Percentiles rank a stretch among this genome's conserved stretches.
phyloP scores from a whole-genome alignment of 208 protist genomes.

The Vickermania ingenoplastis region DNA sequence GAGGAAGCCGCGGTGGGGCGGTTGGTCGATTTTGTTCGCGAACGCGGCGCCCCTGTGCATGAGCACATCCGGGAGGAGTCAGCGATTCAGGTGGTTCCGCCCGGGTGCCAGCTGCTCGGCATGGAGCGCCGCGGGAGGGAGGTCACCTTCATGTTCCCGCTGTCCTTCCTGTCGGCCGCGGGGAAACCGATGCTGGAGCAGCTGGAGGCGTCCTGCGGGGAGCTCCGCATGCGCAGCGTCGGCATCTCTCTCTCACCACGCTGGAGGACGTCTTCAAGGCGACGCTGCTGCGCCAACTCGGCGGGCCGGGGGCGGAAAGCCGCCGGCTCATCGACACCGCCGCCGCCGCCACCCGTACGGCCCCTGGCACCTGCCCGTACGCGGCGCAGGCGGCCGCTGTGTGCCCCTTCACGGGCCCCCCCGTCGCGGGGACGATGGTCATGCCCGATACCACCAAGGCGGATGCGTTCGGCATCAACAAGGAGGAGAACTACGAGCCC shows the following conservation, averaged over 20 bases:
- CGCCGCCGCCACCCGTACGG: no score
- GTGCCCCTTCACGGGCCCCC: background rate
- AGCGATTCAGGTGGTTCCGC: constrained; percentile 14
- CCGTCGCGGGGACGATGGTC: no score
- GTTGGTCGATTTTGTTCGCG: constrained; percentile 43
- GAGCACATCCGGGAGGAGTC: constrained; percentile 4
- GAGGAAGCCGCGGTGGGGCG: constrained; percentile 28
- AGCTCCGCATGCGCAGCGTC: constrained; percentile 41
- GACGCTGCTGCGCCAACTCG: no score
- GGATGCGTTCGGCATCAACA: no score
- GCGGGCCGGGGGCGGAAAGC: no score
- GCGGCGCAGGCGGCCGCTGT: background rate
- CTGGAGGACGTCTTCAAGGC: constrained; percentile 79
- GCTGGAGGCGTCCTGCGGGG: constrained; percentile 24
- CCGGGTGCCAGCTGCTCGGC: constrained; percentile 28
- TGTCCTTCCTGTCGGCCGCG: constrained; percentile 28
- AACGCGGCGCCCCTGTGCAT: constrained; percentile 25
- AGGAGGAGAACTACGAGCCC: constrained; percentile 14
- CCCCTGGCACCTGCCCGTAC: no score
- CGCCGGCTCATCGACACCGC: constrained; percentile 9
- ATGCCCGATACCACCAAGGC: background rate
- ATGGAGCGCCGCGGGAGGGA: constrained; percentile 61
- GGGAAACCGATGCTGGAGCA: constrained; percentile 35
- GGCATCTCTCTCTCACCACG: constrained; percentile 62
- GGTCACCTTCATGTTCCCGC: constrained; percentile 58